Base-by-base conservation (phyloP, 495 filamentous ascomycete species). In the Penicillium lividum region DNA sequence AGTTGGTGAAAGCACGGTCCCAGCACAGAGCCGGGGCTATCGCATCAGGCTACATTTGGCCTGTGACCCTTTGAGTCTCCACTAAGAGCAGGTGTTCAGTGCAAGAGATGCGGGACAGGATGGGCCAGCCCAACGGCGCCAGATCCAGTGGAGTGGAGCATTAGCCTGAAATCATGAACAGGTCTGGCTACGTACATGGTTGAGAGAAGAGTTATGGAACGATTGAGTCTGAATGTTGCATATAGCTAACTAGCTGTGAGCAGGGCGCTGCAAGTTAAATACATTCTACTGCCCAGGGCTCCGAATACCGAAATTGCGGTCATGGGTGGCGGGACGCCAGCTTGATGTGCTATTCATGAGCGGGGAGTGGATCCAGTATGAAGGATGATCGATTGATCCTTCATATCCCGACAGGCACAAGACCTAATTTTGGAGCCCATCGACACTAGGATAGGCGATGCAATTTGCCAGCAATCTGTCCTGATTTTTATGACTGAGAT, bases 131-230 rank as follows among this genome's bases (percentile, higher is more conserved):
- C 25, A 53, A 53, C 51, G 51, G 33, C 51, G 15, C 51, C 38
- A 49, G 46, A 49, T 49, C 46, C 42, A 18, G 40, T 44, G 53
- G 40, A 45, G 53, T 45, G 25, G 42, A 36, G 51, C 36, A 55
- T 36, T 4, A 42, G 4, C 30, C 53, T 33, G 47, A 5, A 33
- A 30, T 29, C n/a, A 52, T 7, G 44, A 25, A 25, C 4, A 4
- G 22, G 5, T 16, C 42, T 45, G 33, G 33, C 22, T 25, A 25
- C n/a, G n/a, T n/a, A n/a, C n/a, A 18, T 22, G 5, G 10, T 8
- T 9, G n/a, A 22, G 42, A 45, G 42, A n/a, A 9, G 4, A 25
- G 3, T 15, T 11, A 28, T 30, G 18, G 18, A 30, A 45, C 22
- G 22, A 22, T 8, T 11, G 4, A 28, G 18, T 47, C 25, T 29